Evolutionary conservation across 495 filamentous ascomycete genomes (phyloP).

Genomic region (Penicillium waksmanii): DNA sequence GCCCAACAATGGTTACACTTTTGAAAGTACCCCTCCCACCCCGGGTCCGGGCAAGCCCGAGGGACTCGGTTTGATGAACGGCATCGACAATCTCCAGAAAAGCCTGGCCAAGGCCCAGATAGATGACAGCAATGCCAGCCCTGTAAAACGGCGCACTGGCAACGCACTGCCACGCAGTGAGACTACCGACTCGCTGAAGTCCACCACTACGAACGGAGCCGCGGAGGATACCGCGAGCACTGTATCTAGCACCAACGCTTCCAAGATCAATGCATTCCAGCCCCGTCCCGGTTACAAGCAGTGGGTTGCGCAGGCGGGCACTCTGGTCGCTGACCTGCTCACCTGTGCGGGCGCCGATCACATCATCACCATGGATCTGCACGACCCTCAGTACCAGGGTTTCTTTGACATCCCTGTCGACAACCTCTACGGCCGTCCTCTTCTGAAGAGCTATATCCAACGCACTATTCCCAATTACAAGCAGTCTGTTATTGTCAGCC

Average conservation of each 20-base stretch:
- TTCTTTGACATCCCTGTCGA: slow-evolving; percentile 99
- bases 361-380: slow-evolving; percentile 92
- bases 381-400: slow-evolving; percentile 97
- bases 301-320: slow-evolving; percentile 98
- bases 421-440: slow-evolving; percentile 87
- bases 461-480: slow-evolving; percentile 84
- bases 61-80: slow-evolving; percentile 63
- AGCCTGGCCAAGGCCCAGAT: slow-evolving; percentile 64
- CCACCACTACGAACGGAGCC: slow-evolving; percentile 40
- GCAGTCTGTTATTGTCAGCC: slow-evolving; percentile 90
- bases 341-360: slow-evolving; percentile 97
- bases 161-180: slow-evolving; percentile 58
- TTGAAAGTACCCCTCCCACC: slow-evolving; percentile 88
- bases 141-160: slow-evolving; percentile 43
- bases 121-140: slow-evolving; percentile 53
- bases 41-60: slow-evolving; percentile 70
- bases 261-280: slow-evolving; percentile 63
- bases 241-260: slow-evolving; percentile 45
- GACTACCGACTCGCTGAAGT: slow-evolving; percentile 62
- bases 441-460: slow-evolving; percentile 89
- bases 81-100: slow-evolving; percentile 65
- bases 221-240: slow-evolving; percentile 59
- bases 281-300: slow-evolving; percentile 93
- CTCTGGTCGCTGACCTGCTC: slow-evolving; percentile 89
- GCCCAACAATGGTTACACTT: slow-evolving; percentile 72